Evolutionary conservation across 2,329 filamentous ascomycete genomes (phyloP).

Genomic region (Fusarium chlamydosporum): DNA sequence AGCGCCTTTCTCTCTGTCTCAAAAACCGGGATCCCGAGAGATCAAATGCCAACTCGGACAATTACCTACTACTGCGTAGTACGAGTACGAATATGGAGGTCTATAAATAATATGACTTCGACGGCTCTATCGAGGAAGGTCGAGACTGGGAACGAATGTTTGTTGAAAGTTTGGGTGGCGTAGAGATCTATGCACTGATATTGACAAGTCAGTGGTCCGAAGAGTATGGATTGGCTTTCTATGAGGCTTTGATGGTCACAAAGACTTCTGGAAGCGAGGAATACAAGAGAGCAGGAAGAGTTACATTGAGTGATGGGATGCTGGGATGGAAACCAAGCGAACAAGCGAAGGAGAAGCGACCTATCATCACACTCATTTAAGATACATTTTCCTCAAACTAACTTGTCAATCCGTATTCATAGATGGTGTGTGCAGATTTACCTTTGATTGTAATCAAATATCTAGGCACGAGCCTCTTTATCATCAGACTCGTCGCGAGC

Average conservation of each 20-base stretch:
- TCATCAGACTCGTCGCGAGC: not conserved
- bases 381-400: no score
- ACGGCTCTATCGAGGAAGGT: not conserved
- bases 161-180: not conserved
- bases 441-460: not conserved
- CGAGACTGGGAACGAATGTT: not conserved
- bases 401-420: no score
- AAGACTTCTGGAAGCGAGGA: not conserved
- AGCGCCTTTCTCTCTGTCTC: not conserved
- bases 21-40: not conserved
- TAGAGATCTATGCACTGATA: slow-evolving; percentile 3
- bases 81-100: not conserved
- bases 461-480: not conserved
- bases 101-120: not conserved
- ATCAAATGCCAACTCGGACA: accelerated
- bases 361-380: slow-evolving; percentile 7
- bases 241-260: not conserved
- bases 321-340: not conserved
- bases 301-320: not conserved
- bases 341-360: not conserved
- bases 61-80: not conserved
- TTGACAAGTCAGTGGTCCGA: not conserved
- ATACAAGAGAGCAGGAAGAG: slow-evolving; percentile 3
- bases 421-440: no score
- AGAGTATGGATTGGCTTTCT: not conserved